Conservation (phyloP, 306 rosid genomes). For the Potentilla sterilis region DNA sequence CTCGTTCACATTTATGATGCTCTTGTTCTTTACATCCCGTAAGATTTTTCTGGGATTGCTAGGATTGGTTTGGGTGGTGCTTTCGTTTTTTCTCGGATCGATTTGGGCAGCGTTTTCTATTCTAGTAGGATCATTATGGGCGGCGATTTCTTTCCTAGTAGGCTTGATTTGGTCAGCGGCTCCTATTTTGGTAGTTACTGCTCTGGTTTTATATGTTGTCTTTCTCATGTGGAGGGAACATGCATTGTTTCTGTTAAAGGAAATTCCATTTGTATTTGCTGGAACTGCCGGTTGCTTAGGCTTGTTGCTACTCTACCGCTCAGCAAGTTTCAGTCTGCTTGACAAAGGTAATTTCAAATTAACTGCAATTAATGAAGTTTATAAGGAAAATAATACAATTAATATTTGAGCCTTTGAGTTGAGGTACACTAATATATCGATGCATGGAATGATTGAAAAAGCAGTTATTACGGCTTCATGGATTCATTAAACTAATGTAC, state of each 20-base stretch:
- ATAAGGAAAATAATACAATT: too few relatives aligned
- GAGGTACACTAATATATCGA: too few relatives aligned
- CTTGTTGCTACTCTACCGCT: background rate
- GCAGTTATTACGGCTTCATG: too few relatives aligned
- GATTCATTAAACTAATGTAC: too few relatives aligned
- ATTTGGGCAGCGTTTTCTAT: background rate
- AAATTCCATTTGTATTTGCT: background rate
- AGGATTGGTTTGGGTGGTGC: background rate
- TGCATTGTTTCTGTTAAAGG: background rate
- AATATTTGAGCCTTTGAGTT: too few relatives aligned
- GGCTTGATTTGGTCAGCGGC: too few relatives aligned
- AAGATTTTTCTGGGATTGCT: background rate
- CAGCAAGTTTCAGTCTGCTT: background rate
- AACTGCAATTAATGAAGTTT: background rate
- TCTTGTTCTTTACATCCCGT: background rate
- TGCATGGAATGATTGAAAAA: too few relatives aligned
- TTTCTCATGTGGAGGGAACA: too few relatives aligned
- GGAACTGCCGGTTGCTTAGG: background rate
- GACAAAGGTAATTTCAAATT: background rate
- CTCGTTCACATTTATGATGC: background rate
- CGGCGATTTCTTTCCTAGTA: background rate
- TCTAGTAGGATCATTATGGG: background rate
- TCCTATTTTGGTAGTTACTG: too few relatives aligned
- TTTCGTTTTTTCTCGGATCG: background rate
- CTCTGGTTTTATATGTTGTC: too few relatives aligned